Evolutionary conservation across 1,139 yeast genomes (phyloP), one percentile per base, ranked within the genome.

Genomic region (Pneumocystis carinii): DNA sequence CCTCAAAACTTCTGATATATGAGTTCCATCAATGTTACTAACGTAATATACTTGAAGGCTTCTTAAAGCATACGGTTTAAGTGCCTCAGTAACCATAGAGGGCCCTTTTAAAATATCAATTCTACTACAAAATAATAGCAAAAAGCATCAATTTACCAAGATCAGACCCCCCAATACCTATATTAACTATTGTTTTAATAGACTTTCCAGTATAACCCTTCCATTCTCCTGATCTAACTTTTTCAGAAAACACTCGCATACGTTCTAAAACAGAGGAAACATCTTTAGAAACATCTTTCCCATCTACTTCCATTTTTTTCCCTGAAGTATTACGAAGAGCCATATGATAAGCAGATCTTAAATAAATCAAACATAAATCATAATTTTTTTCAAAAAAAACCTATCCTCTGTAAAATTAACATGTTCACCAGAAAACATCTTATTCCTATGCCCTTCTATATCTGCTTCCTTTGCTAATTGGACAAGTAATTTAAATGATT

Each of bases 131-230:
- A 24, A 48, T 48, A 48, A 32, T 32, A 32, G 7, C 8, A 19
- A 48, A 19, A 17, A 48, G 4, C 98, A 92, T 92, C 64, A 92
- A 97, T 62, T 98, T 98, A 71, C 98, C 98, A 72, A 92, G 82
- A 76, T 92, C 98, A 38, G 97, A 90, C 70, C 98, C 98, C 74
- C 98, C 98, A 74, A 92, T 92, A 77, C 98, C 98, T 72, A 92
- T 88, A 81, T 92, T 92, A 73, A 92, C 97, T 66, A 92, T 85
- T 73, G 90, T 95, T 70, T 94, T 87, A 76, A 92, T 92, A 70
- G 81, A 78, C 81, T 90, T 90, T 70, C 97, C 97, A 69, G 97
- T 85, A 82, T 87, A 92, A 75, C 98, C 98, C 72, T 84, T 89
- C 97, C 97, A 90, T 69, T 79, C 81, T 71, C 98, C 98, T 60